Percentiles rank a stretch among this genome's conserved stretches.
These are phyloP conservation scores for Phytophthora constricta DNA, from an alignment of 352 stramenopile species.

Conservation along the genomic window DNA sequence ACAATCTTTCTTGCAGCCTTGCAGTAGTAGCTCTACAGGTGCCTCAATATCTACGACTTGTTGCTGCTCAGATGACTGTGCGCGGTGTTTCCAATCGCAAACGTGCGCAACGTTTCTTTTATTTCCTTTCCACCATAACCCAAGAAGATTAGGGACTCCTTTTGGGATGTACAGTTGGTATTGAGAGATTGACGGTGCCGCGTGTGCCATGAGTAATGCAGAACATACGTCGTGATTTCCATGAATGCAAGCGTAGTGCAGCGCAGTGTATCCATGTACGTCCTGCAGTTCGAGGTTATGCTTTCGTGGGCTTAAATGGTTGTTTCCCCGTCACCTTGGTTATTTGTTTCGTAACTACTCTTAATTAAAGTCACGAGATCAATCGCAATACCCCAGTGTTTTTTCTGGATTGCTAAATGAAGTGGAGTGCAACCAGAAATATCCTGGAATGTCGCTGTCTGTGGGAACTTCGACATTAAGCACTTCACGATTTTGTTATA, in stretches of 20 bases:
- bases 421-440: slow-evolving; percentile 52
- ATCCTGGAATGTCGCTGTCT: slow-evolving; percentile 43
- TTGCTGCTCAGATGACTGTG: slow-evolving; percentile 6
- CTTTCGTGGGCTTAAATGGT: not conserved
- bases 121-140: slow-evolving; percentile 43
- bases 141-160: slow-evolving; percentile 30
- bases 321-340: slow-evolving; percentile 9
- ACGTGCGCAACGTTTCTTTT: not conserved
- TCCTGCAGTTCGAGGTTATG: slow-evolving; percentile 50
- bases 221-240: slow-evolving; percentile 36
- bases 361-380: slow-evolving; percentile 41
- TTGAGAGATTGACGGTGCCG: slow-evolving; percentile 36
- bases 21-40: slow-evolving; percentile 28
- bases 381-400: slow-evolving; percentile 41
- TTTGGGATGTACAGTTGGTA: slow-evolving; percentile 34
- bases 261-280: slow-evolving; percentile 53
- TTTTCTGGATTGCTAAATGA: slow-evolving; percentile 50
- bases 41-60: slow-evolving; percentile 20
- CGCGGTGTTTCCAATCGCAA: slow-evolving; percentile 10
- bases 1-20: slow-evolving; percentile 23
- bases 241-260: slow-evolving; percentile 62
- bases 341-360: slow-evolving; percentile 1
- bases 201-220: slow-evolving; percentile 41
- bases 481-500: slow-evolving; percentile 59
- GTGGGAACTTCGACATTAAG: slow-evolving; percentile 50